These are phyloP conservation scores for Pelargonium nanum DNA, from an alignment of 345 rosid species.

Conservation along the genomic window DNA sequence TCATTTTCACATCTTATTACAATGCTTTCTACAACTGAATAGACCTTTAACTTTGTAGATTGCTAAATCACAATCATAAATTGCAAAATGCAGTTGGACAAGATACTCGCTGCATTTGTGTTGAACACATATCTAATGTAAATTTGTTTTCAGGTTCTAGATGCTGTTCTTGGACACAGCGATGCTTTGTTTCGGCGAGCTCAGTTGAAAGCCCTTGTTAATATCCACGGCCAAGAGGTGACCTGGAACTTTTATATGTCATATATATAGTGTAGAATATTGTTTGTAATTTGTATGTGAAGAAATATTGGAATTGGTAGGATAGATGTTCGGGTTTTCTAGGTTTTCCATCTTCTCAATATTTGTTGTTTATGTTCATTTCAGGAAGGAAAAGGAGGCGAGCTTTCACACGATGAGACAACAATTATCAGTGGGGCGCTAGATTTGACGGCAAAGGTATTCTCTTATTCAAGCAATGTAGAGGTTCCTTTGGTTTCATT, in stretches of 20 bases:
- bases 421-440: constrained; percentile 94
- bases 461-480: too few species aligned
- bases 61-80: not conserved
- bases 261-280: not conserved
- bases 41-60: not conserved
- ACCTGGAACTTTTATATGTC: too few species aligned
- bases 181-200: constrained; percentile 88
- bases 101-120: not conserved
- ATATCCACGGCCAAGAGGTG: constrained; percentile 91
- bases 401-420: constrained; percentile 94
- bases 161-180: constrained; percentile 81
- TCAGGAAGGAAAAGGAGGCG: constrained; percentile 98
- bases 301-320: not conserved
- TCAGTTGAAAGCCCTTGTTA: constrained; percentile 89
- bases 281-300: not conserved
- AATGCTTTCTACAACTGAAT: not conserved
- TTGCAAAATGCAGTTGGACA: not conserved
- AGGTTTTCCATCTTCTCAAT: not conserved
- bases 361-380: constrained; percentile 1
- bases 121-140: not conserved
- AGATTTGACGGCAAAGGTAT: constrained; percentile 91
- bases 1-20: not conserved
- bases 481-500: not conserved
- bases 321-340: not conserved
- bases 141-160: constrained; percentile 46